Evolutionary conservation across 768 basidiomycete species (phyloP).

Genomic region (Leccinum truebloodii): DNA sequence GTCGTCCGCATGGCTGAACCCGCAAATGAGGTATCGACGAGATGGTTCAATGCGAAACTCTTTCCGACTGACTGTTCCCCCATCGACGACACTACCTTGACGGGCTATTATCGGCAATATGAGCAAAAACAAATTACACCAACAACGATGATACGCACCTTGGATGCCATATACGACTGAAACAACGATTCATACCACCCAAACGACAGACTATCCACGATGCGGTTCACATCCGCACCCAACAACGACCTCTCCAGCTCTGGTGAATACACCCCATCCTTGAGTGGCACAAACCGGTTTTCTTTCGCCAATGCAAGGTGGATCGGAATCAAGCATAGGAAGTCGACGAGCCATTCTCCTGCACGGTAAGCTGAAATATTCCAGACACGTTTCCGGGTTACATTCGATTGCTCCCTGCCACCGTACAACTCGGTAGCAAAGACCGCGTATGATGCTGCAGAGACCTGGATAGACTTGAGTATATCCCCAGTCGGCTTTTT

Average conservation of each 20-base stretch:
- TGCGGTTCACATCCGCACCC: constrained; percentile 58
- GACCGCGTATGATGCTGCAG: constrained; percentile 30
- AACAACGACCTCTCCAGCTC: constrained; percentile 53
- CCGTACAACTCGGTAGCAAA: constrained; percentile 25
- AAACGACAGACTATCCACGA: constrained; percentile 55
- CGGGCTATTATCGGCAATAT: constrained; percentile 40
- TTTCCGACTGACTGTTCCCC: constrained; percentile 70
- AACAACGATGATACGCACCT: constrained; percentile 32
- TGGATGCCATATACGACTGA: constrained; percentile 59
- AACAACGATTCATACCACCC: constrained; percentile 70
- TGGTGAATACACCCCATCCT: constrained; percentile 54
- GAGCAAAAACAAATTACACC: neutral
- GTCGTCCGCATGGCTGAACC: constrained; percentile 69
- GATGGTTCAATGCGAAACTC: constrained; percentile 58
- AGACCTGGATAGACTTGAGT: constrained; percentile 41
- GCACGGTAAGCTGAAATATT: constrained; percentile 42
- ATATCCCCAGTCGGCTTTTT: constrained; percentile 52
- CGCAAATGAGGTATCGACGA: constrained; percentile 64
- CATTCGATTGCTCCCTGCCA: neutral
- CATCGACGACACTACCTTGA: constrained; percentile 68
- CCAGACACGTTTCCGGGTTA: constrained; percentile 18
- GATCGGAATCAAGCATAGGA: constrained; percentile 64
- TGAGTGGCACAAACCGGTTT: constrained; percentile 61
- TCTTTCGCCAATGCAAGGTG: constrained; percentile 61
- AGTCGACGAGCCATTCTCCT: constrained; percentile 64